These are phyloP conservation scores for Trypanosoma vivax DNA, from an alignment of 208 protist species.

Conservation along the genomic window DNA sequence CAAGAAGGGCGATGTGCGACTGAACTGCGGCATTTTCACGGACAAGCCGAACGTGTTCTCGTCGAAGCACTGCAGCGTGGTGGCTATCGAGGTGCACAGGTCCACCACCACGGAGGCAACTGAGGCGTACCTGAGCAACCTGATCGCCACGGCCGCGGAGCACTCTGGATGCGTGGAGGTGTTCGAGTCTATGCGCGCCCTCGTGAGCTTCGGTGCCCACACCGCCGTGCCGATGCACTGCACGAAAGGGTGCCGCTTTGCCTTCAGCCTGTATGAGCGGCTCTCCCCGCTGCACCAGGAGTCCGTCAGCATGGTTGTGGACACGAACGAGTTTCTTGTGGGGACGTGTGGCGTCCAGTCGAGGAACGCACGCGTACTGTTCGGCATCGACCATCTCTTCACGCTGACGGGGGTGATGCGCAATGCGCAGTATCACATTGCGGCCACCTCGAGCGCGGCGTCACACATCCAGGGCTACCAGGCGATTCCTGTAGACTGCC, in stretches of 20 bases:
- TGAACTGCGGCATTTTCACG: conserved; percentile 65
- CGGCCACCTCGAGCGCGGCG: conserved; percentile 37
- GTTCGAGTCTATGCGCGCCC: conserved; percentile 35
- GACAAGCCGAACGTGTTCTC: conserved; percentile 54
- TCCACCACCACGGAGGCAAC: not conserved
- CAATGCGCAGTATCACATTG: conserved; percentile 29
- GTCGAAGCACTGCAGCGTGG: conserved; percentile 37
- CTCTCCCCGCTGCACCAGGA: conserved; percentile 26
- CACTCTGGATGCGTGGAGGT: conserved; percentile 44
- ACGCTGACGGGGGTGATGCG: conserved; percentile 11
- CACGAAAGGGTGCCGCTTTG: conserved; percentile 51
- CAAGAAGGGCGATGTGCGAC: conserved; percentile 29
- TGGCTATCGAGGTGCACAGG: conserved; percentile 43
- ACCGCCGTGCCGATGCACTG: conserved; percentile 45
- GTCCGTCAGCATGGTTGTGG: conserved; percentile 45
- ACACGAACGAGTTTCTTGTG: conserved; percentile 57
- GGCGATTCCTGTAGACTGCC: conserved; percentile 48
- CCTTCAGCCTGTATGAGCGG: conserved; percentile 35
- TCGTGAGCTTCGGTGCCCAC: conserved; percentile 69
- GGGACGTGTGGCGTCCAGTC: conserved; percentile 38
- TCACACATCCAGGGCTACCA: conserved; percentile 34
- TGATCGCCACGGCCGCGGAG: conserved; percentile 14
- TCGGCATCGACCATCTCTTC: conserved; percentile 7
- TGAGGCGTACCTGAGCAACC: conserved; percentile 2
- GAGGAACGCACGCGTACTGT: conserved; percentile 18